These are phyloP conservation scores for Teunomyces cretensis DNA, from an alignment of 805 yeast species.

Conservation along the genomic window DNA sequence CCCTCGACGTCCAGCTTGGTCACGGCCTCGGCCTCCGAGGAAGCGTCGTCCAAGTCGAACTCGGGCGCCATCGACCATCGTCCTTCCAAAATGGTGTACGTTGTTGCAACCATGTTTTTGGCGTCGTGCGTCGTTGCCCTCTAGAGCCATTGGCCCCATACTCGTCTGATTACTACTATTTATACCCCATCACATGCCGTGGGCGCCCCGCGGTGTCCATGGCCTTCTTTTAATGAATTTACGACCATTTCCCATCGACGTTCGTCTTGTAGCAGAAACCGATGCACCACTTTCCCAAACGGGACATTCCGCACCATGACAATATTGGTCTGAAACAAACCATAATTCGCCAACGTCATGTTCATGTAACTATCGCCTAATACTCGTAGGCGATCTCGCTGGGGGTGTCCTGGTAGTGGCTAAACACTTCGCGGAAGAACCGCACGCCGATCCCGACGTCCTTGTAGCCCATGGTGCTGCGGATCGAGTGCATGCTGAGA, in stretches of 20 bases:
- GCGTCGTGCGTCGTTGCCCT: neutral
- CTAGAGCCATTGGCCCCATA: too few species aligned
- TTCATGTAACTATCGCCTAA: too few species aligned
- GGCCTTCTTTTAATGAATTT: too few species aligned
- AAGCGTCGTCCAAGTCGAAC: neutral
- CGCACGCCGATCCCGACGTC: slow-evolving; percentile 39
- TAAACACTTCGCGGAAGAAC: slow-evolving; percentile 31
- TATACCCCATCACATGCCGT: neutral
- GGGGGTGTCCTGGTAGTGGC: slow-evolving; percentile 21
- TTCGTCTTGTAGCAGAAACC: too few species aligned
- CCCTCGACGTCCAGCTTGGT: neutral
- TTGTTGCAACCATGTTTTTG: neutral
- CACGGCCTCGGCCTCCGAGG: neutral
- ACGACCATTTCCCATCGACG: too few species aligned
- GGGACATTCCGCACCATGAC: neutral
- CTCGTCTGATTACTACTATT: too few species aligned
- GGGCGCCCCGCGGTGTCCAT: too few species aligned
- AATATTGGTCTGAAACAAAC: too few species aligned
- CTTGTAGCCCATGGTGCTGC: slow-evolving; percentile 38
- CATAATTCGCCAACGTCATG: too few species aligned
- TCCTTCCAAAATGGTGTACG: neutral
- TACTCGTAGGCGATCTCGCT: slow-evolving; percentile 5
- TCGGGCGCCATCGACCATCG: neutral
- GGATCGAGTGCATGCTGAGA: slow-evolving; percentile 43
- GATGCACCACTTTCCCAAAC: too few species aligned